Percentiles rank a stretch among this genome's conserved stretches.
These are phyloP conservation scores for Heracleum sosnowskyi DNA, from an alignment of 129 eudicot genomes.

Conservation along the genomic window DNA sequence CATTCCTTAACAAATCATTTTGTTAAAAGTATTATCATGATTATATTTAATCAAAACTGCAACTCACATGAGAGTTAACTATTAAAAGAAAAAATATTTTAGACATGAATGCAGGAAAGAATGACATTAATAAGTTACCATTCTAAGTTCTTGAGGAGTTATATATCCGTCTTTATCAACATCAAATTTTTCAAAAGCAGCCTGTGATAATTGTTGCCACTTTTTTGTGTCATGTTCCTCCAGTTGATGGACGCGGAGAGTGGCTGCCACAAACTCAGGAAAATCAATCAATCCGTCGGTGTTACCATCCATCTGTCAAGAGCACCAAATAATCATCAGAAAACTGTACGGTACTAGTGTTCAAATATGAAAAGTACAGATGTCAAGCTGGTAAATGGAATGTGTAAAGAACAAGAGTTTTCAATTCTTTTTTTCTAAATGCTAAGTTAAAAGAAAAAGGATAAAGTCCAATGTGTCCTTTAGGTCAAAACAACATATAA, in stretches of 20 bases:
- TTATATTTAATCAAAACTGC: background rate
- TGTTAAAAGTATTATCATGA: background rate
- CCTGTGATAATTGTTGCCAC: constrained; percentile 83
- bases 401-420: background rate
- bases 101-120: background rate
- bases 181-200: constrained; percentile 94
- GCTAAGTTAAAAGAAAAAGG: background rate
- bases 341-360: background rate
- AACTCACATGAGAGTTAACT: background rate
- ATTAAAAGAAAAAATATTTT: background rate
- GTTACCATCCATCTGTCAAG: constrained; percentile 81
- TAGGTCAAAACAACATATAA: background rate
- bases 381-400: no score
- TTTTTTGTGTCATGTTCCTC: constrained; percentile 81
- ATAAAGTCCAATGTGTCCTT: background rate
- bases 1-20: background rate
- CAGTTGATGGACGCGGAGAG: constrained; percentile 89
- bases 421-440: no score
- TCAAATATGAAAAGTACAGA: background rate
- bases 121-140: constrained; percentile 33
- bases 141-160: constrained; percentile 87
- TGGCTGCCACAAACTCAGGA: constrained; percentile 97
- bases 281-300: constrained; percentile 96
- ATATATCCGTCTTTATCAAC: constrained; percentile 91
- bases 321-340: constrained; percentile 15